These are phyloP conservation scores for Lumnitzera littorea DNA, from an alignment of 345 rosid species.

Conservation along the genomic window DNA sequence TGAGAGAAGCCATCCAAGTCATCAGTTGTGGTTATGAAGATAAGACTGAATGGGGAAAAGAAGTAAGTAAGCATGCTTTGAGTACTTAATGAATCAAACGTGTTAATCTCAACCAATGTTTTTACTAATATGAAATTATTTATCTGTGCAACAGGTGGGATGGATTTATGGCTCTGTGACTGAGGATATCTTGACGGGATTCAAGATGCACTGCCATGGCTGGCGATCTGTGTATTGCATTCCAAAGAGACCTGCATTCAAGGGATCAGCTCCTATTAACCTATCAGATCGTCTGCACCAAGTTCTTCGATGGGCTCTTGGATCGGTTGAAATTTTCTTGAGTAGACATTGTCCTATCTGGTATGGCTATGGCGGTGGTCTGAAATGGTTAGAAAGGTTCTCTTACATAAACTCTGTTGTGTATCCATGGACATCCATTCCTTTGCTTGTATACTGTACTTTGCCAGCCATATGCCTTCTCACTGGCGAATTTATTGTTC, in stretches of 20 bases:
- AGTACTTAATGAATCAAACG: background rate
- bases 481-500: conserved; percentile 74
- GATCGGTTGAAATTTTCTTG: conserved; percentile 93
- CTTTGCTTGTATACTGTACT: conserved; percentile 82
- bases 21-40: conserved; percentile 98
- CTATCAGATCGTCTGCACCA: conserved; percentile 93
- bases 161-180: conserved; percentile 98
- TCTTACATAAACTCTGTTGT: conserved; percentile 93
- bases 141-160: conserved; percentile 50
- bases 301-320: conserved; percentile 98
- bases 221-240: conserved; percentile 99
- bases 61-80: conserved; percentile 39
- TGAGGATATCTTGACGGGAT: conserved; percentile 89
- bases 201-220: conserved; percentile 98
- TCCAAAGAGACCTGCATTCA: conserved; percentile 80
- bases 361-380: conserved; percentile 97
- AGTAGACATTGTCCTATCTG: conserved; percentile 96
- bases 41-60: conserved; percentile 99
- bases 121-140: conserved; percentile 5
- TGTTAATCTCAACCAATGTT: conserved; percentile 2
- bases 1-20: conserved; percentile 96
- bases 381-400: conserved; percentile 90
- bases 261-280: conserved; percentile 94
- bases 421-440: conserved; percentile 88
- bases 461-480: conserved; percentile 92